A percentile compares a stretch with the other conserved stretches of the same genome.
Conservation (phyloP, 768 basidiomycete genomes). For the Lactifluus subvellereus region DNA sequence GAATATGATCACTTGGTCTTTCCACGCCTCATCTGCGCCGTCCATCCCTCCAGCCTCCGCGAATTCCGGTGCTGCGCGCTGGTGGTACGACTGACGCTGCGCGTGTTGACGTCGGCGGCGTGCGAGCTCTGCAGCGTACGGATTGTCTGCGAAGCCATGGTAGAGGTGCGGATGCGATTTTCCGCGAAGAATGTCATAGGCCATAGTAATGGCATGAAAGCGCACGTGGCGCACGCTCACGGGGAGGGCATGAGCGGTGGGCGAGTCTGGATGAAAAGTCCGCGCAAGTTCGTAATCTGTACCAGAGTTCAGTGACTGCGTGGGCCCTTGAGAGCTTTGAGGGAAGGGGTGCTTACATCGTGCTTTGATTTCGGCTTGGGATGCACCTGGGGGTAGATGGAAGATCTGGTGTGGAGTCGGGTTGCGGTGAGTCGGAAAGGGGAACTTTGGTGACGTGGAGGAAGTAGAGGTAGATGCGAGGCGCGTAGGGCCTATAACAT, state of each 20-base stretch:
- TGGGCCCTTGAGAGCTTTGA: too few relatives aligned
- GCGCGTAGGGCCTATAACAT: not conserved
- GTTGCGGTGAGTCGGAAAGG: constrained; percentile 47
- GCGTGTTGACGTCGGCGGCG: constrained; percentile 40
- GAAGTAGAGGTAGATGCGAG: constrained; percentile 18
- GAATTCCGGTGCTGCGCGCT: constrained; percentile 19
- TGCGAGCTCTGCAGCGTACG: constrained; percentile 47
- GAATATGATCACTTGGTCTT: constrained; percentile 44
- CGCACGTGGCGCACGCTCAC: constrained; percentile 46
- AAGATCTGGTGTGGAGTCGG: constrained; percentile 72
- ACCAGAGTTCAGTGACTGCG: not conserved
- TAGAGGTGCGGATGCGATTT: constrained; percentile 24
- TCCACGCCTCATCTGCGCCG: constrained; percentile 42
- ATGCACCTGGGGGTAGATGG: constrained; percentile 51
- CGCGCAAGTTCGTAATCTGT: constrained; percentile 72
- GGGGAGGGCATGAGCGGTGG: constrained; percentile 37
- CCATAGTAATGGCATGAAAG: constrained; percentile 58
- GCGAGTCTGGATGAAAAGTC: constrained; percentile 65
- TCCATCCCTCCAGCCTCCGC: constrained; percentile 18
- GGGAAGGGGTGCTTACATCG: constrained; percentile 47
- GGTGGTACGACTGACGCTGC: constrained; percentile 31
- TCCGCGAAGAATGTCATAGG: constrained; percentile 55
- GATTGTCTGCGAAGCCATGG: constrained; percentile 33
- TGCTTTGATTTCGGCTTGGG: constrained; percentile 56
- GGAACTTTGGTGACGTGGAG: constrained; percentile 31